Conservation (phyloP, 495 filamentous ascomycete genomes). For the Bacidia gigantensis region DNA sequence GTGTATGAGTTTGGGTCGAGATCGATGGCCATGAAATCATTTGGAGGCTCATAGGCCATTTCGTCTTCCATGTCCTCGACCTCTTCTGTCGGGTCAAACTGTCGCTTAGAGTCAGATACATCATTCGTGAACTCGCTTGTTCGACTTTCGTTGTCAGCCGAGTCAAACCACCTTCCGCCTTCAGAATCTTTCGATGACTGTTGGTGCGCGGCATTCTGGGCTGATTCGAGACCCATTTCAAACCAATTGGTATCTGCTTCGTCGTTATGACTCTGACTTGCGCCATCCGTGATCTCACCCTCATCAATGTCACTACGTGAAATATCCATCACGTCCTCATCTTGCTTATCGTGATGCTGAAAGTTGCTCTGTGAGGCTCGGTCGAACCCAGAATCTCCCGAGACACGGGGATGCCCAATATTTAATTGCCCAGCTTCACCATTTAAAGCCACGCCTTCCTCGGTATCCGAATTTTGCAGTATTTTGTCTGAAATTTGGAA, state of each 20-base stretch:
- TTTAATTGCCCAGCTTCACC: neutral
- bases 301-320: constrained; percentile 16
- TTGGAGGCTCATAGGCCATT: constrained; percentile 12
- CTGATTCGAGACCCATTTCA: too few species aligned
- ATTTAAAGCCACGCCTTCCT: neutral
- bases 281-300: constrained; percentile 7
- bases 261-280: neutral
- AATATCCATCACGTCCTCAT: constrained; percentile 18
- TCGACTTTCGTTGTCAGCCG: neutral
- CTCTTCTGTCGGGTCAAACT: neutral
- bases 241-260: neutral
- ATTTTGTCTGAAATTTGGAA: neutral
- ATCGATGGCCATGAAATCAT: neutral
- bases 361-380: neutral
- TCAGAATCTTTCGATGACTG: constrained; percentile 3
- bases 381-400: neutral
- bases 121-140: neutral
- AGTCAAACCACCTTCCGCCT: neutral
- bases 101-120: neutral
- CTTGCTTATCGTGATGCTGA: constrained; percentile 8
- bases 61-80: neutral
- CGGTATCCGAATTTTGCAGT: neutral
- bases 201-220: neutral
- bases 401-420: neutral
- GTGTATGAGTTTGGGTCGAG: neutral